Evolutionary conservation across 208 protist genomes (phyloP).

Genomic region (Trypanosoma scelopori): DNA sequence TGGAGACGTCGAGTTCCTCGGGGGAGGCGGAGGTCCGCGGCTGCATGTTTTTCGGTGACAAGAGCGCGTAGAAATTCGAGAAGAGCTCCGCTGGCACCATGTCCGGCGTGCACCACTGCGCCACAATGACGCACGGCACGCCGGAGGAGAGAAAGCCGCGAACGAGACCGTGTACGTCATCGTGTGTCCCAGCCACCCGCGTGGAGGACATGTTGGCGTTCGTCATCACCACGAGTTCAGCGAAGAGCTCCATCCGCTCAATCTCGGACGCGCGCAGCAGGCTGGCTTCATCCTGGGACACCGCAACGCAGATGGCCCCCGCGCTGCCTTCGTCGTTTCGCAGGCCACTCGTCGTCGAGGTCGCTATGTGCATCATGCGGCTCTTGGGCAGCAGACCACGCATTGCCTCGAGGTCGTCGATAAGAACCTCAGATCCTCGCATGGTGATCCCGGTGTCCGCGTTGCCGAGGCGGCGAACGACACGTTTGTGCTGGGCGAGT

Average conservation of each 20-base stretch:
- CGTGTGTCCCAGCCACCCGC: conserved; percentile 39
- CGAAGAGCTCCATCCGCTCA: conserved; percentile 74
- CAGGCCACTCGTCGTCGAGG: conserved; percentile 20
- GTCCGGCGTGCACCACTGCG: conserved; percentile 91
- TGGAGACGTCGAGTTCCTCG: not conserved
- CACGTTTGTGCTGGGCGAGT: conserved; percentile 31
- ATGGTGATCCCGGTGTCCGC: conserved; percentile 25
- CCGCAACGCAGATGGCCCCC: conserved; percentile 32
- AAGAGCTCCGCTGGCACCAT: conserved; percentile 82
- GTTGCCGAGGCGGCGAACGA: conserved; percentile 23
- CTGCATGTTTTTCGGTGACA: conserved; percentile 27
- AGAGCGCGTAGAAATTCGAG: conserved; percentile 65
- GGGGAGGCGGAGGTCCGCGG: not conserved
- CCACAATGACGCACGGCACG: conserved; percentile 74
- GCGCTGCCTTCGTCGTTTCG: conserved; percentile 30
- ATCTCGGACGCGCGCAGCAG: conserved; percentile 70
- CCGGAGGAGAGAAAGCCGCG: conserved; percentile 72
- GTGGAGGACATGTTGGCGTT: conserved; percentile 73
- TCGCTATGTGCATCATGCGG: conserved; percentile 32
- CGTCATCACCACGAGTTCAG: conserved; percentile 80
- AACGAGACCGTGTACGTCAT: conserved; percentile 69
- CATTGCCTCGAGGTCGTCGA: conserved; percentile 56
- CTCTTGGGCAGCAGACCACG: conserved; percentile 40
- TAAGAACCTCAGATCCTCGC: conserved; percentile 39
- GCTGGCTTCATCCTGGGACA: conserved; percentile 32